phyloP scores from a whole-genome alignment of 306 rosid genomes.

The Casuarina glauca region DNA sequence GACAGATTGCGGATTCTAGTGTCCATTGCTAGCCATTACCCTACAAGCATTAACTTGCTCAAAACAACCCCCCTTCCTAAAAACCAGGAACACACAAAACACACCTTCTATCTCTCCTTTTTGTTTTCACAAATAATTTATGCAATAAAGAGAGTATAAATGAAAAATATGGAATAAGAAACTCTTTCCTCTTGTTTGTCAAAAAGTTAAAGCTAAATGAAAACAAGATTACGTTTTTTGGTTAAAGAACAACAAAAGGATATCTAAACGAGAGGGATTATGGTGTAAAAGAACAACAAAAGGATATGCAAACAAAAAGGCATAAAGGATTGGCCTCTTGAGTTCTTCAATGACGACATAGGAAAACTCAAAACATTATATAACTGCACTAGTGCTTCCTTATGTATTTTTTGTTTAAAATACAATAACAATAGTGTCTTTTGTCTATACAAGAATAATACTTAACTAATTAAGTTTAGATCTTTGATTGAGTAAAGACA shows the following conservation, averaged over 20 bases:
- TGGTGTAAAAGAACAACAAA: neutral
- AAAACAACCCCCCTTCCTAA: neutral
- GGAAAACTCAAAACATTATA: neutral
- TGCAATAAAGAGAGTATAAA: neutral
- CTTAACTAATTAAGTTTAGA: neutral
- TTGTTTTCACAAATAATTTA: neutral
- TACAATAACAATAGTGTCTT: too few relatives aligned
- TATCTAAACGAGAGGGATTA: neutral
- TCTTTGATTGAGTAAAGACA: too few relatives aligned
- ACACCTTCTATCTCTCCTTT: too few relatives aligned
- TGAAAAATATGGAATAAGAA: neutral
- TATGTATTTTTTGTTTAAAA: too few relatives aligned
- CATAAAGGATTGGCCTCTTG: neutral
- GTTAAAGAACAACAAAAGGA: neutral
- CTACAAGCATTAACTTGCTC: conserved; percentile 7
- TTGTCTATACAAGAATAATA: neutral
- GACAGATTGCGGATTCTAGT: neutral
- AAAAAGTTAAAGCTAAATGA: neutral
- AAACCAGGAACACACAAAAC: too few relatives aligned
- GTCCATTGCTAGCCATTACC: neutral
- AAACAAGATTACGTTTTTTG: neutral
- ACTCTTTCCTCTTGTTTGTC: neutral
- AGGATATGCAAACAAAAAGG: neutral
- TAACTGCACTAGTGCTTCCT: neutral
- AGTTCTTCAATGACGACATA: neutral